Evolutionary conservation across 192 early-diverging fungal species (phyloP).

Genomic region (Linnemannia schmuckeri): DNA sequence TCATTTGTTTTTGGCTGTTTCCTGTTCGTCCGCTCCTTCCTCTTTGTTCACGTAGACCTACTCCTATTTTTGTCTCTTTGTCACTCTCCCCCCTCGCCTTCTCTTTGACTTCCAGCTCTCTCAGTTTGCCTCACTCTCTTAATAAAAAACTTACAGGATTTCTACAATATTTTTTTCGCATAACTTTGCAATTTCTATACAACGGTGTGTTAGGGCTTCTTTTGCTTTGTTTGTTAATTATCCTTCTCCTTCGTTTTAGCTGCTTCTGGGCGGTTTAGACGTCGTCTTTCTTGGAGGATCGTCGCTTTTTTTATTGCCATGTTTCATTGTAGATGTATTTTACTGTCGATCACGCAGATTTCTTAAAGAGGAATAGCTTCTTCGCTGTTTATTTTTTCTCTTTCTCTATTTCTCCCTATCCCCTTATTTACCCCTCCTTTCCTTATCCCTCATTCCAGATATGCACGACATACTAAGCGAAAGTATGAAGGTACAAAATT

Average conservation of each 20-base stretch:
- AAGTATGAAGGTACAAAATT: neutral
- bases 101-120: neutral
- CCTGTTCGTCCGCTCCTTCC: neutral
- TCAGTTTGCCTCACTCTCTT: no score
- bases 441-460: neutral
- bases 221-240: no score
- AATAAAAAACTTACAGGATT: no score
- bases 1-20: neutral
- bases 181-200: no score
- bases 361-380: neutral
- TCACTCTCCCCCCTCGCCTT: neutral
- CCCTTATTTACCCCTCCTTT: neutral
- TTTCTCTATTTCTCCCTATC: neutral
- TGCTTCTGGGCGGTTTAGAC: no score
- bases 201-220: no score
- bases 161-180: no score
- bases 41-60: neutral
- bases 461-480: neutral
- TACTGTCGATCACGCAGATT: neutral
- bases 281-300: neutral
- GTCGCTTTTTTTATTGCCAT: neutral
- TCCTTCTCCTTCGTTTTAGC: no score
- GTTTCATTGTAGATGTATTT: neutral
- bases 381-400: neutral
- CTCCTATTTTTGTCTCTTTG: neutral